phyloP scores from a whole-genome alignment of 2,329 filamentous ascomycete genomes.

The Fusarium graminum region DNA sequence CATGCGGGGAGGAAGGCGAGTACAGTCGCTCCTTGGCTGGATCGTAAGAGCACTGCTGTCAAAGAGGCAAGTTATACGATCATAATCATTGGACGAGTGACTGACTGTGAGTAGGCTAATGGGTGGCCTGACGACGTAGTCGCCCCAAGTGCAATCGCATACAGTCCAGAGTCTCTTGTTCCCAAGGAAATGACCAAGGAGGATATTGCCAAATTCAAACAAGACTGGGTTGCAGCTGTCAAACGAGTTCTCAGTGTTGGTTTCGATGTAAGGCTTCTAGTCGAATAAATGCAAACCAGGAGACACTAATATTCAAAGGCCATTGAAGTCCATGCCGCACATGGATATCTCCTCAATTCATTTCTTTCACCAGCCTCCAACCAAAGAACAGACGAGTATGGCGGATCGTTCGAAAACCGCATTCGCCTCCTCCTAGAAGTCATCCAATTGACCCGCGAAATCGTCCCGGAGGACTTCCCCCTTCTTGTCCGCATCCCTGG shows the following conservation, averaged over 20 bases:
- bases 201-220: slow-evolving; percentile 44
- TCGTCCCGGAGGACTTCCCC: slow-evolving; percentile 56
- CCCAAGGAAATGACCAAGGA: slow-evolving; percentile 44
- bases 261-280: slow-evolving; percentile 34
- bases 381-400: slow-evolving; percentile 65
- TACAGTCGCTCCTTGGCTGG: slow-evolving; percentile 49
- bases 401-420: slow-evolving; percentile 59
- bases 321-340: slow-evolving; percentile 57
- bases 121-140: slow-evolving; percentile 48
- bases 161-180: slow-evolving; percentile 37
- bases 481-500: slow-evolving; percentile 76
- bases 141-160: slow-evolving; percentile 41
- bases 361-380: slow-evolving; percentile 66
- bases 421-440: slow-evolving; percentile 62
- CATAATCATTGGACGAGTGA: not conserved
- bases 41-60: slow-evolving; percentile 43
- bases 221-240: slow-evolving; percentile 40
- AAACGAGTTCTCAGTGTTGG: slow-evolving; percentile 41
- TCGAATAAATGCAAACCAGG: too few species aligned
- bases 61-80: slow-evolving; percentile 32
- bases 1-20: slow-evolving; percentile 74
- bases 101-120: slow-evolving; percentile 26
- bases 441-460: slow-evolving; percentile 49
- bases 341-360: slow-evolving; percentile 66
- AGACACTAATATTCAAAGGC: not conserved